Base-by-base conservation (phyloP, 192 early-diverging fungal species). In the Rhizoclosmatium globosum region DNA sequence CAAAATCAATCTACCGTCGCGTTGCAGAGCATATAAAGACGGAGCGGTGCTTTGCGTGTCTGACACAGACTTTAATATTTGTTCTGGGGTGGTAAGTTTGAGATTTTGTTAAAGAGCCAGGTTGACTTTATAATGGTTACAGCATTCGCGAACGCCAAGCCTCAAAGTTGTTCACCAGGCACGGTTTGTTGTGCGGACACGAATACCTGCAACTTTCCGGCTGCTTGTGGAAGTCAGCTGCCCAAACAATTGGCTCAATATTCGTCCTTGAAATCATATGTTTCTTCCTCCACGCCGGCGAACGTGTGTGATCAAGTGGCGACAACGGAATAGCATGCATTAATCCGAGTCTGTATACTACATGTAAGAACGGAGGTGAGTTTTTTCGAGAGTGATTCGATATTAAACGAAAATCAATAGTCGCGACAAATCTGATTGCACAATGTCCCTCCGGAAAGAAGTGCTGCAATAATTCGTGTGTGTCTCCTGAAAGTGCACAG, bases 111-210 rank as follows among this genome's bases (percentile, higher is more conserved):
- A 39, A 38, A 72, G 47, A 42, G 21, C 46, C 66, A 68, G 9
- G 9, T 13, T 53, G 17, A 7, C 50, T 64, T 0, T 1, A 68
- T 4, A 47, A 68, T 9, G 43, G 9, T 42, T 17, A 1, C 39
- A 71, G 69, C 38, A 56, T 71, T 71, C 38, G 13, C 53, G 7
- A 3, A n/a, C 38, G 46, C 48, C 31, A 3, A 53, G 2, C 77
- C 77, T 23, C 67, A 71, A 58, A 50, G n/a, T 15, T 78, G 77
- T 56, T 42, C 48, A 6, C 39, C 53, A 42, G 77, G 77, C 57
- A 78, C 77, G 15, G 77, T 71, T 9, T 78, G 77, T 66, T 78
- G 77, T 50, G 68, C 77, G 11, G 68, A 78, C 77, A 17, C 77
- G 19, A 68, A 68, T 43, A 7, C 19, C 3, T 78, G 77, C 68